Base-by-base conservation (phyloP, 139 green algal species). In the Spirogloea muscicola region DNA sequence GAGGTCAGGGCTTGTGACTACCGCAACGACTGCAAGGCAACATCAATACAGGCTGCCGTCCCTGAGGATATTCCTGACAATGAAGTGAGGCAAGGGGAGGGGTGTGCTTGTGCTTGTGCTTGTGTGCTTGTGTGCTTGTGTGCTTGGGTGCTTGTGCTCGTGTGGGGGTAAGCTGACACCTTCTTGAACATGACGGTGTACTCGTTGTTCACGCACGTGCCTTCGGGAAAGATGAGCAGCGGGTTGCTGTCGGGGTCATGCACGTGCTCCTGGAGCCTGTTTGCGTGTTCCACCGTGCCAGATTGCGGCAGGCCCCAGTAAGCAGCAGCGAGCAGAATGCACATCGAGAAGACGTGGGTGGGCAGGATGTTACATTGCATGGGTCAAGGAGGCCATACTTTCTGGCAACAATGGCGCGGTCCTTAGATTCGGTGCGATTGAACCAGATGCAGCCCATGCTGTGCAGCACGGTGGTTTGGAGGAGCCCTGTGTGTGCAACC, bases 121-220 rank as follows among this genome's bases (percentile, higher is more conserved):
- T n/a, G n/a, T n/a, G n/a, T n/a, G n/a, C n/a, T n/a, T n/a, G n/a
- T n/a, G n/a, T n/a, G n/a, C n/a, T n/a, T n/a, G n/a, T n/a, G n/a
- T n/a, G n/a, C n/a, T n/a, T n/a, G n/a, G n/a, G 44, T 16, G 44
- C 13, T 10, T 16, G 44, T n/a, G n/a, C n/a, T n/a, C n/a, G n/a
- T n/a, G n/a, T n/a, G n/a, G n/a, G n/a, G n/a, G n/a, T n/a, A n/a
- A n/a, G n/a, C n/a, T n/a, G n/a, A 10, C 42, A 80, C 72, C 76
- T 83, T 83, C 84, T 97, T 97, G 85, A 99, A 99, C 92, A 98
- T 96, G 74, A 98, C 93, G 60, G 82, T 92, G 84, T 97, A 96
- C 82, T 97, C 90, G 76, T 99, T 99, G 89, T 99, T 99, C n/a
- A 99, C 94, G 81, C 94, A 99, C 27, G 94, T 98, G 66, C 94